Evolutionary conservation across 1,139 yeast species (phyloP).

Genomic region (Blastobotrys ciferrii): DNA sequence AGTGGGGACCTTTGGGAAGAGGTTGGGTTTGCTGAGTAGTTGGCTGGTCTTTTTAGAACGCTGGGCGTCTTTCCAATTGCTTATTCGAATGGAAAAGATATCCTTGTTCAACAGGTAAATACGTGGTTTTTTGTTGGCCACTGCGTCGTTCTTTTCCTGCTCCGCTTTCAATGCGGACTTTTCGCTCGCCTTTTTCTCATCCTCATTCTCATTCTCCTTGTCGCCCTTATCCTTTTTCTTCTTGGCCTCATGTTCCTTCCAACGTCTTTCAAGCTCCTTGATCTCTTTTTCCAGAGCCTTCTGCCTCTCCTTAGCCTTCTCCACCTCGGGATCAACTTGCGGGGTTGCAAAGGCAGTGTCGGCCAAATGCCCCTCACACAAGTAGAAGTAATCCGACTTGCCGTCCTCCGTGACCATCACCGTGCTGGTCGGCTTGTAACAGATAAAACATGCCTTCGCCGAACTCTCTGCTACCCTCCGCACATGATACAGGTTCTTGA

Average conservation of each 20-base stretch:
- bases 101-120: conserved; percentile 50
- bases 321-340: conserved; percentile 47
- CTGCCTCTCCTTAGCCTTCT: conserved; percentile 43
- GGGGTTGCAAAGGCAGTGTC: conserved; percentile 65
- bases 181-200: conserved; percentile 23
- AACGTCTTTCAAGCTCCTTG: conserved; percentile 35
- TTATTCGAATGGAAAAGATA: conserved; percentile 53
- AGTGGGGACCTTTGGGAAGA: conserved; percentile 60
- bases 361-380: conserved; percentile 60
- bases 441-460: conserved; percentile 59
- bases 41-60: conserved; percentile 43
- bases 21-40: conserved; percentile 43
- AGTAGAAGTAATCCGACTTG: conserved; percentile 61
- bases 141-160: conserved; percentile 26
- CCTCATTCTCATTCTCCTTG: conserved; percentile 25
- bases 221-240: conserved; percentile 27
- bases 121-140: conserved; percentile 43
- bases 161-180: conserved; percentile 18
- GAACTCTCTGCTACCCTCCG: conserved; percentile 58
- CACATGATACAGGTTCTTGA: conserved; percentile 52
- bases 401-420: conserved; percentile 57
- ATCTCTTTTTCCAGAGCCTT: conserved; percentile 45
- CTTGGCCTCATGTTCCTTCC: conserved; percentile 31
- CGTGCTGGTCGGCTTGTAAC: conserved; percentile 61
- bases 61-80: conserved; percentile 43